Percentiles rank a stretch among this genome's conserved stretches.
Conservation (phyloP, 2,329 filamentous ascomycete species). For the Cladophialophora carrionii region DNA sequence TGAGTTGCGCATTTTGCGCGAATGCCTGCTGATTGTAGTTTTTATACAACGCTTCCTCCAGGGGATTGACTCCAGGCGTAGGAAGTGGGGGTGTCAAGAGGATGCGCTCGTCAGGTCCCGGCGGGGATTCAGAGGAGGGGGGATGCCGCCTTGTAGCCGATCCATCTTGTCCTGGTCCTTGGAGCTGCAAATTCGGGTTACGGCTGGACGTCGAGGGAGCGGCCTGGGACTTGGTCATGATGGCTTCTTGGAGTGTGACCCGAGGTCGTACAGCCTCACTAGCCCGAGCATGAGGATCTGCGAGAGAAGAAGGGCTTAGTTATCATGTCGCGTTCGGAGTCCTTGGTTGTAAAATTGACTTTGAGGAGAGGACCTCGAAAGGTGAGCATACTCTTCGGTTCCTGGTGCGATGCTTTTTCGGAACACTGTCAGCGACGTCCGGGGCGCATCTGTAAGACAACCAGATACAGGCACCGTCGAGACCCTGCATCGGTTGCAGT, state of each 20-base stretch:
- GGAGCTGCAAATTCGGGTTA: background rate
- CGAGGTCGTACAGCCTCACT: slow-evolving; percentile 20
- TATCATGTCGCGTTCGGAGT: slow-evolving; percentile 10
- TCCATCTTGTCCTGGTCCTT: slow-evolving; percentile 12
- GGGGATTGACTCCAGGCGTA: slow-evolving; percentile 24
- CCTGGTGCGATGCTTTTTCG: background rate
- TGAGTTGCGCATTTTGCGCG: slow-evolving; percentile 30
- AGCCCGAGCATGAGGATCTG: slow-evolving; percentile 26
- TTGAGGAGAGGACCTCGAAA: slow-evolving; percentile 6
- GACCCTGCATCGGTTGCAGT: slow-evolving; percentile 10
- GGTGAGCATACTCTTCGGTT: slow-evolving; percentile 13
- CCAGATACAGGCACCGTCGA: background rate
- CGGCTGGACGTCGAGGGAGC: slow-evolving; percentile 21
- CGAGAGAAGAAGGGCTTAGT: background rate
- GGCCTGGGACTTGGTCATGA: slow-evolving; percentile 26
- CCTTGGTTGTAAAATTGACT: background rate
- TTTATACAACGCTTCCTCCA: slow-evolving; percentile 24
- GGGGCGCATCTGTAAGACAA: background rate
- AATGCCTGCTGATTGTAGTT: slow-evolving; percentile 30
- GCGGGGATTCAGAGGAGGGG: slow-evolving; percentile 8
- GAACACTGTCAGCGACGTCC: slow-evolving; percentile 6
- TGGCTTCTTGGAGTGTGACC: slow-evolving; percentile 16
- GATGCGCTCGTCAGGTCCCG: slow-evolving; percentile 27
- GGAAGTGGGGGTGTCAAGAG: slow-evolving; percentile 31
- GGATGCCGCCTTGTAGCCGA: slow-evolving; percentile 11